phyloP scores from a whole-genome alignment of 2,329 filamentous ascomycete genomes.

The Colletotrichum echinochloae region DNA sequence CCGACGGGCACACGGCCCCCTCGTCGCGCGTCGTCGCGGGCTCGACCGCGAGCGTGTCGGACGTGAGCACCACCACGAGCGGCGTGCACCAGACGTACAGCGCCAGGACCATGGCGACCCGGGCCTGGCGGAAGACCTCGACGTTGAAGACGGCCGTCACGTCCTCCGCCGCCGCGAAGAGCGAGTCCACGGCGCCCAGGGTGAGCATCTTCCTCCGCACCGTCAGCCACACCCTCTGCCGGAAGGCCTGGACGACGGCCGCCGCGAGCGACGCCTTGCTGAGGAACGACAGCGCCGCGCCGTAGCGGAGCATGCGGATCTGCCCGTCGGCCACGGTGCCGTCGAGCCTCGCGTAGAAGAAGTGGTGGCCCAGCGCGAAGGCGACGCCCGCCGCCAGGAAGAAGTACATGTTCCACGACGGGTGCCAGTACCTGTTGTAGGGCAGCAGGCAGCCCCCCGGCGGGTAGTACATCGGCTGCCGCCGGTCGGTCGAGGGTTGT shows the following conservation, averaged over 20 bases:
- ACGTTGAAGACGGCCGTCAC: conserved; percentile 47
- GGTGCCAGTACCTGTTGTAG: conserved; percentile 49
- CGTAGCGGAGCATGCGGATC: conserved; percentile 51
- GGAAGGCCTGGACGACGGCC: conserved; percentile 47
- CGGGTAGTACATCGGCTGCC: conserved; percentile 27
- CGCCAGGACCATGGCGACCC: conserved; percentile 50
- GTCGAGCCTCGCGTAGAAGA: conserved; percentile 50
- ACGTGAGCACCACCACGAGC: conserved; percentile 54
- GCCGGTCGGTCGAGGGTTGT: conserved; percentile 17
- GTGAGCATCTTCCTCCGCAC: conserved; percentile 42
- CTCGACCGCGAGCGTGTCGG: conserved; percentile 52
- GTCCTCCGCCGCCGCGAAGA: conserved; percentile 51
- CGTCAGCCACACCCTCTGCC: conserved; percentile 44
- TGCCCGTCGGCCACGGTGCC: conserved; percentile 49
- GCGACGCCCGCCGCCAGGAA: conserved; percentile 49
- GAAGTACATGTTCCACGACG: conserved; percentile 51
- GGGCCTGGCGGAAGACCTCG: conserved; percentile 49
- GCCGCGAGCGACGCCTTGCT: conserved; percentile 52
- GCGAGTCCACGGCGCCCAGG: conserved; percentile 44
- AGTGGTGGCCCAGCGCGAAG: conserved; percentile 51
- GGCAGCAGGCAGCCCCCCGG: conserved; percentile 19
- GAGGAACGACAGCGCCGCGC: conserved; percentile 51
- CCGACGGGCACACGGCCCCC: conserved; percentile 46
- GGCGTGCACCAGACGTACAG: conserved; percentile 53
- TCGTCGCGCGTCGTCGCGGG: conserved; percentile 43